Evolutionary conservation across 352 stramenopile genomes (phyloP), one percentile per base, ranked within the genome.

Genomic region (Blastocystis sp.): DNA sequence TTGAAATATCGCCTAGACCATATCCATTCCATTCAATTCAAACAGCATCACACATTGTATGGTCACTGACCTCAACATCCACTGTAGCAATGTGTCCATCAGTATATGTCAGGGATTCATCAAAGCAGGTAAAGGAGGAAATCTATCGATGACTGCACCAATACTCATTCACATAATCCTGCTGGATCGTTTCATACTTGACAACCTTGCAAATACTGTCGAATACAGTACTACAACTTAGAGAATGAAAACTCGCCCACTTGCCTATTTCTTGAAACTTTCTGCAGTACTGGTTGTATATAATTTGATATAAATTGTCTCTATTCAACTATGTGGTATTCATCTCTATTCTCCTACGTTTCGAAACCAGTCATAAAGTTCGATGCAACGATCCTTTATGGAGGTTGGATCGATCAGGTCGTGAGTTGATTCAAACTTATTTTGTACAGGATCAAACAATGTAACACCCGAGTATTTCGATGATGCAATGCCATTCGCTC

Each of bases 291-390:
- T 68, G 73, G 34, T 66, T 50, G 30, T 45, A 34, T n/a, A 30
- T 66, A 11, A 85, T 11, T 24, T 69, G 73, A 20, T 2, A 24
- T 13, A 85, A 7, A 16, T 37, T 55, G 3, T 26, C 45, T 16
- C 1, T 5, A 43, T 13, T 18, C 16, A 85, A 37, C 73, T 64
- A 18, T 18, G 20, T 18, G 30, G 11, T n/a, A 78, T 39, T 1
- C 6, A 41, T 1, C 3, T 45, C 43, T 7, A 8, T 53, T 3
- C n/a, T 54, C 39, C n/a, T 20, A 78, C 66, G 50, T 78, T 53
- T 24, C 43, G 43, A 78, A 85, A 85, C 73, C 73, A 85, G 2
- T n/a, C 16, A n/a, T 45, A 53, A n/a, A 85, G 30, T 43, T 85
- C 47, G 47, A 66, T 68, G 34, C 73, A 85, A 3, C 73, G 73